phyloP scores from a whole-genome alignment of 495 filamentous ascomycete genomes.

The Rusavskia elegans region DNA sequence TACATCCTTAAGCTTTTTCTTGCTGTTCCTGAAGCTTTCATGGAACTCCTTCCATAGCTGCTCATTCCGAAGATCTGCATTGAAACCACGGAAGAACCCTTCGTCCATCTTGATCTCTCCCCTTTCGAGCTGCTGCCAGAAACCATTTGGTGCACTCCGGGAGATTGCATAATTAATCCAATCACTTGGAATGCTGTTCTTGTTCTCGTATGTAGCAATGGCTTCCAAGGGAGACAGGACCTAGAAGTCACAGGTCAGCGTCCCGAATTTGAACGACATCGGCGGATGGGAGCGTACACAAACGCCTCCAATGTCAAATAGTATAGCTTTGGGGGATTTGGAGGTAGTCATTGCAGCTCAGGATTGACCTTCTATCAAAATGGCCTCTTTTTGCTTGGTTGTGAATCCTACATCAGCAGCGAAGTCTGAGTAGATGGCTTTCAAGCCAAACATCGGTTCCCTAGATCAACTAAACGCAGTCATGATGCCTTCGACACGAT shows the following conservation, averaged over 20 bases:
- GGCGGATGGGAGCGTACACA: conserved; percentile 53
- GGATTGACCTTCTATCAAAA: not conserved
- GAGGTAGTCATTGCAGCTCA: conserved; percentile 19
- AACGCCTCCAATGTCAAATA: conserved; percentile 96
- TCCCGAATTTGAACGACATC: no score
- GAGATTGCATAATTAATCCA: conserved; percentile 89
- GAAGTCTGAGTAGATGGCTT: no score
- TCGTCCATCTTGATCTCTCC: conserved; percentile 57
- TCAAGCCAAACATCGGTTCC: not conserved
- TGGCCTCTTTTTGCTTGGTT: no score
- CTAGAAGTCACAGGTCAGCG: conserved; percentile 25
- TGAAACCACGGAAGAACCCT: conserved; percentile 64
- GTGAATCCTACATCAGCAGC: no score
- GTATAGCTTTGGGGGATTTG: conserved; percentile 52
- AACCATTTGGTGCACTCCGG: conserved; percentile 56
- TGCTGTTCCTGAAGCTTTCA: conserved; percentile 20
- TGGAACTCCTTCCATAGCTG: conserved; percentile 51
- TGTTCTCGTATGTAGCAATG: conserved; percentile 75
- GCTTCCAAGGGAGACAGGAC: conserved; percentile 84
- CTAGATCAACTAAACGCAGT: not conserved
- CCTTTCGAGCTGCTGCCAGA: conserved; percentile 72
- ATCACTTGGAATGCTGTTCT: conserved; percentile 58
- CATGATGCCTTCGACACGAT: not conserved
- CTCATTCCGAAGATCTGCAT: conserved; percentile 48
- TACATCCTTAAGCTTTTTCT: conserved; percentile 13